Evolutionary conservation across 1,284 basidiomycete species (phyloP).

Genomic region (Cryptococcus sp.): DNA sequence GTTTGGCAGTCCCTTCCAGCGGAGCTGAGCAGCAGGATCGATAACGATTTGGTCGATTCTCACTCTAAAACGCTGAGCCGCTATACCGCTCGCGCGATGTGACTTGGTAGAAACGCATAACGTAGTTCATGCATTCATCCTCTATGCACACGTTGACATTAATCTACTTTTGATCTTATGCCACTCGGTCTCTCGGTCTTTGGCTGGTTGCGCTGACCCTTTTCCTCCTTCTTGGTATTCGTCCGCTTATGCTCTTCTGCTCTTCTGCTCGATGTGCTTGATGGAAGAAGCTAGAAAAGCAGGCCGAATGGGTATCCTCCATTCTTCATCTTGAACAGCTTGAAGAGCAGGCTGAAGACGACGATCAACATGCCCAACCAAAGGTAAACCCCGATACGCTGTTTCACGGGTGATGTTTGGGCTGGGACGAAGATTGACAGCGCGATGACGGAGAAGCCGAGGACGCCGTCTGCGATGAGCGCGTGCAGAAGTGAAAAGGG

Average conservation of each 20-base stretch:
- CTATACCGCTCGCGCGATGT: too few species aligned
- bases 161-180: too few species aligned
- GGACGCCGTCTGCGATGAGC: slow-evolving; percentile 68
- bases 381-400: slow-evolving; percentile 83
- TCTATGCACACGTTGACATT: too few species aligned
- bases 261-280: background rate
- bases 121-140: too few species aligned
- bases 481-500: background rate
- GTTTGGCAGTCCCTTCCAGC: too few species aligned
- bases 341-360: slow-evolving; percentile 84
- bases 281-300: slow-evolving; percentile 25
- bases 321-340: slow-evolving; percentile 91
- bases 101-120: too few species aligned
- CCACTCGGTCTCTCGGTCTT: too few species aligned
- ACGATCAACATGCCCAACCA: slow-evolving; percentile 83
- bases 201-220: too few species aligned
- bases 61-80: too few species aligned
- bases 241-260: background rate
- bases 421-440: slow-evolving; percentile 78
- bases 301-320: slow-evolving; percentile 54
- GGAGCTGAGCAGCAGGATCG: too few species aligned
- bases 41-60: too few species aligned
- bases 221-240: background rate
- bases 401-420: slow-evolving; percentile 71
- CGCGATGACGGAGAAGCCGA: slow-evolving; percentile 80